Conservation (phyloP, 2,329 filamentous ascomycete genomes). For the Talaromyces pinophilus region DNA sequence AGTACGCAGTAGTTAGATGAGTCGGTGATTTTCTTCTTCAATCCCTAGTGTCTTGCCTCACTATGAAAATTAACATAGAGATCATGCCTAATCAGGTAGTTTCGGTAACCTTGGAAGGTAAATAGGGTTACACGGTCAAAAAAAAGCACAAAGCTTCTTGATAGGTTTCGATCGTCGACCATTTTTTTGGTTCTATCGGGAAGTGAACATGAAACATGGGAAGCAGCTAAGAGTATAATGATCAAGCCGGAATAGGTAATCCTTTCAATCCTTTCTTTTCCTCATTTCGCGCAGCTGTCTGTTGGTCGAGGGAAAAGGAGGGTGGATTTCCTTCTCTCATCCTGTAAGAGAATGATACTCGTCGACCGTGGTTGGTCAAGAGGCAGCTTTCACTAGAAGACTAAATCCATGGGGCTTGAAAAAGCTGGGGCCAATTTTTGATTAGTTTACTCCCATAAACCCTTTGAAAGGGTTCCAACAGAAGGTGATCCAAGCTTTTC, state of each 20-base stretch:
- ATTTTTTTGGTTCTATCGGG: not conserved
- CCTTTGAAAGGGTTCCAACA: not conserved
- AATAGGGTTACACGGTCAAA: not conserved
- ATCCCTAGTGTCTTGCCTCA: not conserved
- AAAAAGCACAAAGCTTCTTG: not conserved
- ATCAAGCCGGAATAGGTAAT: not conserved
- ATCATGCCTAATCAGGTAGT: not conserved
- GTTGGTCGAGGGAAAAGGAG: not conserved
- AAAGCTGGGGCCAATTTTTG: conserved; percentile 1
- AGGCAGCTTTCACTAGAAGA: not conserved
- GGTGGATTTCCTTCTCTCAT: not conserved
- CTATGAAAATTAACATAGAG: not conserved
- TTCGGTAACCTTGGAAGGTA: not conserved
- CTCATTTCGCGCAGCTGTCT: not conserved
- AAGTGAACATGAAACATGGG: not conserved
- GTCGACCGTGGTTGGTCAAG: not conserved
- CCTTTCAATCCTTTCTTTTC: not conserved
- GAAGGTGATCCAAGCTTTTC: not conserved
- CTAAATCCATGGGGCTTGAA: not conserved
- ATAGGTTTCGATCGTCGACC: not conserved
- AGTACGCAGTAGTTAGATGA: not conserved
- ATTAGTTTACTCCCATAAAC: not conserved
- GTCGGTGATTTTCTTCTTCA: not conserved
- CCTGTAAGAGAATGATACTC: not conserved
- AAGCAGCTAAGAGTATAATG: not conserved